Conservation (phyloP, 345 rosid species). For the Litchi chinensis region DNA sequence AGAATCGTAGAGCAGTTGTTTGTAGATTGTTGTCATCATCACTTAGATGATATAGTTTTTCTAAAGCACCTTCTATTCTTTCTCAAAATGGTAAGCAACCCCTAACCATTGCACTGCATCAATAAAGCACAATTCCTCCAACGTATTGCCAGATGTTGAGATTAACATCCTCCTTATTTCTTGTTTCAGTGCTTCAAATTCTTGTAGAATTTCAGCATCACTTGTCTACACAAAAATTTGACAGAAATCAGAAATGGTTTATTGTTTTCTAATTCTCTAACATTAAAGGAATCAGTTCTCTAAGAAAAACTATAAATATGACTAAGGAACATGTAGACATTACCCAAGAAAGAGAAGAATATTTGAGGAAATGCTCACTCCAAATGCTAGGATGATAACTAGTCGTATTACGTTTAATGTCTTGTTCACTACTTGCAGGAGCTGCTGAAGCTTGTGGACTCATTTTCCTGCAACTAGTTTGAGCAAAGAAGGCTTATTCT, state of each 20-base stretch:
- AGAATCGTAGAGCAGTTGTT: slow-evolving; percentile 26
- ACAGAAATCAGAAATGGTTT: no score
- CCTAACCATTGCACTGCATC: slow-evolving; percentile 41
- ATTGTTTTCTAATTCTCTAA: no score
- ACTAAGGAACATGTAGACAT: no score
- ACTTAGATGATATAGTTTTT: neutral
- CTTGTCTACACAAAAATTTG: slow-evolving; percentile 5
- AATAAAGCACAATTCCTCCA: slow-evolving; percentile 22
- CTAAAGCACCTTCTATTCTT: slow-evolving; percentile 25
- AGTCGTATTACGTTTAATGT: neutral
- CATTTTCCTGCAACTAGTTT: no score
- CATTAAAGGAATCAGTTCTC: no score
- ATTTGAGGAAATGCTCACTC: neutral
- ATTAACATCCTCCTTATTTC: slow-evolving; percentile 30
- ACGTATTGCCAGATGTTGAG: neutral
- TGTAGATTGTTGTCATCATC: slow-evolving; percentile 8
- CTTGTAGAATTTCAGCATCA: neutral
- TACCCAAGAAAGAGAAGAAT: neutral
- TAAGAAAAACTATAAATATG: no score
- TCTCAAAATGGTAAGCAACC: slow-evolving; percentile 30
- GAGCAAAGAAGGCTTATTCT: no score
- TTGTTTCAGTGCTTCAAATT: slow-evolving; percentile 18
- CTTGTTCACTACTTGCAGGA: no score
- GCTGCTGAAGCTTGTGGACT: no score
- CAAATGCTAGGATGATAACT: neutral